Base-by-base conservation (phyloP, 192 early-diverging fungal species). In the Backusella luteola region DNA sequence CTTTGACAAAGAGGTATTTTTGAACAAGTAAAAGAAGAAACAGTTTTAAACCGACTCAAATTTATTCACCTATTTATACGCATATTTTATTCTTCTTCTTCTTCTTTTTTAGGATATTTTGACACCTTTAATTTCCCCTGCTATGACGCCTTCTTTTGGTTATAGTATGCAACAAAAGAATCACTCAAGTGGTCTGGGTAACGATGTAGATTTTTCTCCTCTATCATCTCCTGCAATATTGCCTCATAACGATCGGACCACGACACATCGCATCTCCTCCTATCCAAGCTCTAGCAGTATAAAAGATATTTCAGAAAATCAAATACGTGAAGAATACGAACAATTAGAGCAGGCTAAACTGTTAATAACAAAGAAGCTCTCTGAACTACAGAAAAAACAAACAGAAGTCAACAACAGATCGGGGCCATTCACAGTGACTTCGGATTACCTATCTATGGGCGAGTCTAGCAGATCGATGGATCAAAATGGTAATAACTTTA, bases 61-160 rank as follows among this genome's bases (percentile, higher is more conserved):
- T 32, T 21, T 59, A 63, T 63, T 63, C 26, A 63, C 56, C 56
- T 26, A 63, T 63, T 63, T 46, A 67, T 23, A 36, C 21, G 34
- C 19, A 14, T 17, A 14, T 12, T 35, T 73, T 35, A 3, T 41
- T 77, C 63, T 14, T 26, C 38, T 14, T 49, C 19, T 34, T 26
- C 38, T 14, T 49, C 19, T 34, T 53, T 73, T 23, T 46, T 74
- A 78, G 80, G 76, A 81, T 75, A 77, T 81, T 19, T 59, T 91
- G 17, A 90, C 90, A 12, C 92, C 92, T 0, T 77, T 93, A 21
- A 88, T 93, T 11, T 93, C 92, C 7, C 92, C 92, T 6, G 90
- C 89, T 11, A 89, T 90, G 81, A 93, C 90, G 0, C 92, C 92
- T 2, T 85, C 86, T 29, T 81, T 85, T 52, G 85, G 86, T 39